Conservation (phyloP, 2,329 filamentous ascomycete species). For the Rhynchosporium graminicola region DNA sequence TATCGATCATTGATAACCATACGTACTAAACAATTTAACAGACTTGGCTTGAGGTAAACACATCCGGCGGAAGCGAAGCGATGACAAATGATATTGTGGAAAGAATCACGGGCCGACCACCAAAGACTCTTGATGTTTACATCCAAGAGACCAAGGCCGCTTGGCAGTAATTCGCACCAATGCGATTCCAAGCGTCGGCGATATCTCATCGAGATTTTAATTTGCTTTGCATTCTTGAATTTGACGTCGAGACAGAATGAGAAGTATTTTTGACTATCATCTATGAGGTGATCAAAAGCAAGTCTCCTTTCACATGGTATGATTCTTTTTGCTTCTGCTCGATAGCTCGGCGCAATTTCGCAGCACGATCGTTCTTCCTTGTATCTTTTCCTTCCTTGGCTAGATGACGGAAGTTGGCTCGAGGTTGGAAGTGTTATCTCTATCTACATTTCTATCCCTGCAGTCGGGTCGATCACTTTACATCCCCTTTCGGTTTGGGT, state of each 20-base stretch:
- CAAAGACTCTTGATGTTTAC: constrained; percentile 24
- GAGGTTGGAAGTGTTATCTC: constrained; percentile 6
- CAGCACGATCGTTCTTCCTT: constrained; percentile 5
- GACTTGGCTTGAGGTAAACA: constrained; percentile 17
- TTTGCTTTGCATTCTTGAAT: not conserved
- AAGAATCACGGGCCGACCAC: constrained; percentile 21
- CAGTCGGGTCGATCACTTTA: not conserved
- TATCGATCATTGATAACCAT: too few relatives aligned
- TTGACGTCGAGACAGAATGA: constrained; percentile 11
- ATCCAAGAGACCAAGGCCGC: constrained; percentile 19
- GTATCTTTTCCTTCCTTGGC: not conserved
- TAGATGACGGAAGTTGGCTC: constrained; percentile 5
- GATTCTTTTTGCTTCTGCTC: not conserved
- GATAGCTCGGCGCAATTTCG: constrained; percentile 1
- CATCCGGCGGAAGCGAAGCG: constrained; percentile 21
- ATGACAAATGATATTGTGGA: constrained; percentile 23
- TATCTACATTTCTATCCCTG: constrained; percentile 12
- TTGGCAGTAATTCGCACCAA: constrained; percentile 15
- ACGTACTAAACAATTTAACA: too few relatives aligned
- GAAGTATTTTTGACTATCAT: not conserved
- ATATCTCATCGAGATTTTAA: not conserved
- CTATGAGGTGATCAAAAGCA: constrained; percentile 1
- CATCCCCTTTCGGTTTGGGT: constrained; percentile 1
- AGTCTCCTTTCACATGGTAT: constrained; percentile 4
- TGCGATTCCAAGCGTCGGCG: constrained; percentile 4